Evolutionary conservation across 345 rosid genomes (phyloP).

Genomic region (Populus euphratica): DNA sequence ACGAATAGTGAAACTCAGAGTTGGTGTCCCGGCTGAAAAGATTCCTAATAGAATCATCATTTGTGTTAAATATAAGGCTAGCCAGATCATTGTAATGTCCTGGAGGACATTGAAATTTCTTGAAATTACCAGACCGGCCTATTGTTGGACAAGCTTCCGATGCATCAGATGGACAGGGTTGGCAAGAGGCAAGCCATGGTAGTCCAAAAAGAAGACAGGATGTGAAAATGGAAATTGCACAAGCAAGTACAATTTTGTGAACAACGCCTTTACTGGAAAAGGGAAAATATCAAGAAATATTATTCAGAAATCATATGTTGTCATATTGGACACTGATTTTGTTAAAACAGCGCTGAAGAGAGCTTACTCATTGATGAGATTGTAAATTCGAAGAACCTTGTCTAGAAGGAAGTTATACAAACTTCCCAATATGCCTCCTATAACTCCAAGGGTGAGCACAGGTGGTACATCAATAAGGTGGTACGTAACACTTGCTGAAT

Average conservation of each 20-base stretch:
- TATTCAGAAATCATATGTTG: constrained; percentile 1
- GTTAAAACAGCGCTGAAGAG: background rate
- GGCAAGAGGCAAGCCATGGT: constrained; percentile 84
- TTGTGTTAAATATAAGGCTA: constrained; percentile 91
- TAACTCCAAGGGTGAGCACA: constrained; percentile 72
- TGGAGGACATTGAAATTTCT: constrained; percentile 79
- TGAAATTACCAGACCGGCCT: constrained; percentile 91
- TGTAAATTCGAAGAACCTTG: constrained; percentile 71
- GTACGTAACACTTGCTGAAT: constrained; percentile 62
- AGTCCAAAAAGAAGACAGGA: constrained; percentile 89
- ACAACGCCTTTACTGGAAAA: constrained; percentile 58
- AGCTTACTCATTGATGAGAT: constrained; percentile 69
- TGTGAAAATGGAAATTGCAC: constrained; percentile 64
- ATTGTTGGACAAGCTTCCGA: constrained; percentile 83
- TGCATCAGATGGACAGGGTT: constrained; percentile 65
- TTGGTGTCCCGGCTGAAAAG: constrained; percentile 88
- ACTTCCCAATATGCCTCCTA: constrained; percentile 89
- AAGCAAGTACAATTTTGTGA: constrained; percentile 60
- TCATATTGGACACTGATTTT: background rate
- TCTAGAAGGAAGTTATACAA: constrained; percentile 63
- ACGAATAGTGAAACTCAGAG: constrained; percentile 60
- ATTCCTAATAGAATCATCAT: constrained; percentile 83
- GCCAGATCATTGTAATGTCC: constrained; percentile 90
- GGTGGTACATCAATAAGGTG: constrained; percentile 70
- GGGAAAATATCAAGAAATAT: constrained; percentile 11